These are phyloP conservation scores for Spinacia oleracea DNA, from an alignment of 179 eudicot genomes.

Conservation along the genomic window DNA sequence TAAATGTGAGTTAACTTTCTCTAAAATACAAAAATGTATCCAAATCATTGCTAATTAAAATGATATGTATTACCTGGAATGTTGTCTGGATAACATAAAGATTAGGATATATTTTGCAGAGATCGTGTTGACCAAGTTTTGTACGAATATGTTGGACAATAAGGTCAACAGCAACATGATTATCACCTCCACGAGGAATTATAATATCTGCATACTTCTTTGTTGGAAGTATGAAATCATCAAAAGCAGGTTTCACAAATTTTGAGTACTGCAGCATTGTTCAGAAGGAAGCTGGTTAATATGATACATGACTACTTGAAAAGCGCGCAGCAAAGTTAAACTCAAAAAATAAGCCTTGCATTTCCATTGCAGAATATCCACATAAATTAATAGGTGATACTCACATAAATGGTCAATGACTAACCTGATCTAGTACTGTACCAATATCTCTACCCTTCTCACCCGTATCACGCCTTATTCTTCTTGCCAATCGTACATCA, in stretches of 20 bases:
- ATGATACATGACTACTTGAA: conserved; percentile 6
- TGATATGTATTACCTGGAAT: conserved; percentile 63
- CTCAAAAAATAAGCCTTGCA: neutral
- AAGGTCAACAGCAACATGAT: conserved; percentile 88
- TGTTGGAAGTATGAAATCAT: conserved; percentile 92
- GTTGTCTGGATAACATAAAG: conserved; percentile 86
- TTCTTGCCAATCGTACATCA: conserved; percentile 93
- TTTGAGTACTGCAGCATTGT: conserved; percentile 75
- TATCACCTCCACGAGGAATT: conserved; percentile 96
- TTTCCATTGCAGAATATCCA: neutral
- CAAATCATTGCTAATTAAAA: neutral
- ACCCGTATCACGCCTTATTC: conserved; percentile 90
- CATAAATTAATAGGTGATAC: neutral
- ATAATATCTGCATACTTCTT: conserved; percentile 95
- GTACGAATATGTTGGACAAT: conserved; percentile 94
- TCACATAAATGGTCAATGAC: conserved; percentile 16
- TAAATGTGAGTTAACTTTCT: conserved; percentile 7
- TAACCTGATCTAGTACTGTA: conserved; percentile 86
- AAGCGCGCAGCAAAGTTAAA: neutral
- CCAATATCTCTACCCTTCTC: conserved; percentile 83
- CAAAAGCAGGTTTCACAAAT: conserved; percentile 96
- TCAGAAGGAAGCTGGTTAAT: conserved; percentile 20
- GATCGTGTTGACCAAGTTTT: conserved; percentile 91
- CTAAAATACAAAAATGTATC: conserved; percentile 12
- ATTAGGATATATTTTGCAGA: conserved; percentile 92